Evolutionary conservation across 345 rosid genomes (phyloP).

Genomic region (Corchorus olitorius): DNA sequence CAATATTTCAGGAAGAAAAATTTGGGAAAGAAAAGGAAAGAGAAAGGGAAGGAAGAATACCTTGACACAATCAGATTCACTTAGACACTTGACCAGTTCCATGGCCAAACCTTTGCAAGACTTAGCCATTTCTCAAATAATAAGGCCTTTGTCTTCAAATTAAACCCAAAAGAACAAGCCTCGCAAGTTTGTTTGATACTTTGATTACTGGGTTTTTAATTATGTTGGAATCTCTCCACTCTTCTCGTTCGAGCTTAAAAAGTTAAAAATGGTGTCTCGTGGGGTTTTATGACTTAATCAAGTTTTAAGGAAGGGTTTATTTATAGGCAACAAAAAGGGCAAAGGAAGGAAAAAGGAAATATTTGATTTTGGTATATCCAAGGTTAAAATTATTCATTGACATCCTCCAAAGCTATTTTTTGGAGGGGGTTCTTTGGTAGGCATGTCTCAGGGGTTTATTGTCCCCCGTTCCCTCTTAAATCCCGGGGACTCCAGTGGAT

Average conservation of each 20-base stretch:
- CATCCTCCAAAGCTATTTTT: too few species aligned
- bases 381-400: too few species aligned
- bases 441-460: too few species aligned
- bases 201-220: neutral
- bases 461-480: too few species aligned
- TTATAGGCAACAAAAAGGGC: too few species aligned
- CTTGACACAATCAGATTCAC: constrained; percentile 85
- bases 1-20: neutral
- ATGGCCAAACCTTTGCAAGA: constrained; percentile 95
- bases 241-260: neutral
- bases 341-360: too few species aligned
- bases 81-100: constrained; percentile 93
- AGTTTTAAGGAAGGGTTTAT: neutral
- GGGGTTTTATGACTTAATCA: neutral
- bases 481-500: too few species aligned
- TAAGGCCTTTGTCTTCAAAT: neutral
- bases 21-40: neutral
- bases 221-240: neutral
- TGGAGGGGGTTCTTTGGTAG: too few species aligned
- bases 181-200: neutral
- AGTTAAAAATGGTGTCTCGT: neutral
- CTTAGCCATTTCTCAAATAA: constrained; percentile 58
- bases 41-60: constrained; percentile 27
- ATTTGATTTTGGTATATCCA: too few species aligned
- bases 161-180: neutral